Conservation (phyloP, 495 filamentous ascomycete genomes). For the Bombardia bombarda region DNA sequence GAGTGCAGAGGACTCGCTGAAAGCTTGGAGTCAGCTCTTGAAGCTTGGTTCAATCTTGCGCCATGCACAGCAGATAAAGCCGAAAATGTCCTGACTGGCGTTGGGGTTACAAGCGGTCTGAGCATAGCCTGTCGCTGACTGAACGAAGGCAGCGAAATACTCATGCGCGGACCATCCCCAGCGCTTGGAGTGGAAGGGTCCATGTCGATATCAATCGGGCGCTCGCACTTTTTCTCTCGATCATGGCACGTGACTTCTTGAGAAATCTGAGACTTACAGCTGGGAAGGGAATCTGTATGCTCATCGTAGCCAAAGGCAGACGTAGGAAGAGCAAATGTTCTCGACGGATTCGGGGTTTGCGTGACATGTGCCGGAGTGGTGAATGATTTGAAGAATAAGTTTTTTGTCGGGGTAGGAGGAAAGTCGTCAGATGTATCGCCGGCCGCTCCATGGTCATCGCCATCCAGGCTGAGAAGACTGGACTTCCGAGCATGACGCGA, state of each 20-base stretch:
- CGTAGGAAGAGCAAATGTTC: conserved; percentile 18
- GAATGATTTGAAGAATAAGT: conserved; percentile 31
- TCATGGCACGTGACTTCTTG: conserved; percentile 10
- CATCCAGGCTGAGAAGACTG: conserved; percentile 72
- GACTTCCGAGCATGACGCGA: conserved; percentile 49
- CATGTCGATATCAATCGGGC: conserved; percentile 5
- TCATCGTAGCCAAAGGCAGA: conserved; percentile 18
- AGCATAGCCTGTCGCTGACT: conserved; percentile 6
- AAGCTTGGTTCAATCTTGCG: conserved; percentile 6
- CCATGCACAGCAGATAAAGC: neutral
- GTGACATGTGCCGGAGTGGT: conserved; percentile 12
- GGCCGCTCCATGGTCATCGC: conserved; percentile 52
- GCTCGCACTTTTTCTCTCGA: conserved; percentile 13
- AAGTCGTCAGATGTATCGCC: conserved; percentile 59
- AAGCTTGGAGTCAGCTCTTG: conserved; percentile 37
- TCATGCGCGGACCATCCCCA: conserved; percentile 7
- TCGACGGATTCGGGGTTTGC: conserved; percentile 17
- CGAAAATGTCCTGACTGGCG: conserved; percentile 6
- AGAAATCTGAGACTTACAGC: conserved; percentile 38
- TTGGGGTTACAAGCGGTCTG: conserved; percentile 11
- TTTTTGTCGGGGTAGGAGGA: conserved; percentile 90
- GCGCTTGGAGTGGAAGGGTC: conserved; percentile 14
- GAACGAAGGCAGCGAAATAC: conserved; percentile 15
- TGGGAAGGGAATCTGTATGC: conserved; percentile 14
- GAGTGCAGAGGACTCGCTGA: conserved; percentile 43